A percentile compares a stretch with the other conserved stretches of the same genome.
Conservation (phyloP, 2,329 filamentous ascomycete species). For the Pseudogymnoascus sp. region DNA sequence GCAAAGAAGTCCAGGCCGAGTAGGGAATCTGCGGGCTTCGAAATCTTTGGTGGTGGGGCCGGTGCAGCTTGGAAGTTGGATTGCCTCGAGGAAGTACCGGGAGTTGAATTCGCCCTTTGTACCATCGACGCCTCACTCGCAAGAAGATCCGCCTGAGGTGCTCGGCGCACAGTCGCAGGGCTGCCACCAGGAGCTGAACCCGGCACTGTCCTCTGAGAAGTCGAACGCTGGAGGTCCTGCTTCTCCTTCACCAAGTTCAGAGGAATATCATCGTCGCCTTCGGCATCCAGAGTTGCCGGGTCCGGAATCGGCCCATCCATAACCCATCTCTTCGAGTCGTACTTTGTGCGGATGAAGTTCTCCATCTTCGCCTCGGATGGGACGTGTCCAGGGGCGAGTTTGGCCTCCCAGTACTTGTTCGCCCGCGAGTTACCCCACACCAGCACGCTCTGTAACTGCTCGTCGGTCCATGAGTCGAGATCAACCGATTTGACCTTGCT, state of each 20-base stretch:
- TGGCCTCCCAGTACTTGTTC: slow-evolving; percentile 98
- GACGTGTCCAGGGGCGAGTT: slow-evolving; percentile 81
- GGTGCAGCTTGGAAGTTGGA: slow-evolving; percentile 55
- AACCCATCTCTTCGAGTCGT: slow-evolving; percentile 97
- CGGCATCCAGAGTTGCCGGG: slow-evolving; percentile 74
- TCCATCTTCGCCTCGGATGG: slow-evolving; percentile 97
- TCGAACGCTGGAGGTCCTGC: slow-evolving; percentile 50
- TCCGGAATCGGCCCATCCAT: slow-evolving; percentile 96
- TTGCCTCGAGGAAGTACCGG: slow-evolving; percentile 42
- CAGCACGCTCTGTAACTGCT: slow-evolving; percentile 88
- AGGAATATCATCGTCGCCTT: slow-evolving; percentile 76
- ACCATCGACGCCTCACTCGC: slow-evolving; percentile 62
- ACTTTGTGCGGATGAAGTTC: slow-evolving; percentile 99
- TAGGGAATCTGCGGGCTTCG: slow-evolving; percentile 75
- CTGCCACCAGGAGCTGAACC: slow-evolving; percentile 26
- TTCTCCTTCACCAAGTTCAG: slow-evolving; percentile 59
- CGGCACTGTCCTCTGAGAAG: slow-evolving; percentile 19
- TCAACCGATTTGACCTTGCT: slow-evolving; percentile 97
- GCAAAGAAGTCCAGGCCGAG: slow-evolving; percentile 91
- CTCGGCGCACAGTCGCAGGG: slow-evolving; percentile 28
- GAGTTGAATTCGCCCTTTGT: slow-evolving; percentile 65
- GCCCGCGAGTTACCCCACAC: slow-evolving; percentile 94
- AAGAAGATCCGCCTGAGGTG: slow-evolving; percentile 69
- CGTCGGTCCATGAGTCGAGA: slow-evolving; percentile 96
- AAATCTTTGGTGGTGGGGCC: slow-evolving; percentile 58